Percentiles rank a stretch among this genome's conserved stretches.
These are phyloP conservation scores for Fraxinus latifolia DNA, from an alignment of 305 asterid species.

Conservation along the genomic window DNA sequence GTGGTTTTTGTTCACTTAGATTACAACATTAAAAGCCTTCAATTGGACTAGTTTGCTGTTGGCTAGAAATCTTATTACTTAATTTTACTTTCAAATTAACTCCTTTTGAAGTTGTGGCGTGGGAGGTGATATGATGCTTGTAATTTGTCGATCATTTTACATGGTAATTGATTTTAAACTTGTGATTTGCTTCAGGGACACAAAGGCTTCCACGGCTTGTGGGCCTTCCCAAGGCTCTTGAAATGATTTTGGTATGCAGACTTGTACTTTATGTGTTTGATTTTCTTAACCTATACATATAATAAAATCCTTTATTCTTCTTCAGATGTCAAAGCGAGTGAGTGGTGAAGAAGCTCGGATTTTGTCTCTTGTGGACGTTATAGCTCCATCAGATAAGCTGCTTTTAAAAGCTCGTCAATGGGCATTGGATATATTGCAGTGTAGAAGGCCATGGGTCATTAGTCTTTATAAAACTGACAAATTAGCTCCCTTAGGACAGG, in stretches of 20 bases:
- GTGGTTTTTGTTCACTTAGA: not conserved
- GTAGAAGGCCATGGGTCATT: constrained; percentile 44
- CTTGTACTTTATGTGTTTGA: not conserved
- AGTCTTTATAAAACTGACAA: constrained; percentile 56
- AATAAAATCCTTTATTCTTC: constrained; percentile 10
- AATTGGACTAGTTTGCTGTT: not conserved
- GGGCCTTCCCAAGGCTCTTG: constrained; percentile 54
- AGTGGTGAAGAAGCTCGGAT: constrained; percentile 45
- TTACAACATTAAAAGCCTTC: not conserved
- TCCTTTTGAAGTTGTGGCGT: constrained; percentile 11
- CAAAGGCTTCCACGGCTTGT: constrained; percentile 73
- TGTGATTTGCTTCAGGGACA: constrained; percentile 41
- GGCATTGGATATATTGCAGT: constrained; percentile 56
- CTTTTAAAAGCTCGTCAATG: constrained; percentile 48
- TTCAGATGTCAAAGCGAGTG: constrained; percentile 58
- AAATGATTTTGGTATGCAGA: constrained; percentile 50
- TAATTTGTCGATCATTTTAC: constrained; percentile 14
- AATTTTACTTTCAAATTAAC: not conserved
- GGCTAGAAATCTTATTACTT: not conserved
- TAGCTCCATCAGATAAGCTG: constrained; percentile 48
- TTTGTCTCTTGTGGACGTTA: constrained; percentile 53
- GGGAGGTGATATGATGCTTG: constrained; percentile 11
- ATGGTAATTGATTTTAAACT: constrained; percentile 5
- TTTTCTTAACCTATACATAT: constrained; percentile 14
- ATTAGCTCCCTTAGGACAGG: constrained; percentile 46